Evolutionary conservation across 140 eudicot species (phyloP).

Genomic region (Ambrosia hybrid): DNA sequence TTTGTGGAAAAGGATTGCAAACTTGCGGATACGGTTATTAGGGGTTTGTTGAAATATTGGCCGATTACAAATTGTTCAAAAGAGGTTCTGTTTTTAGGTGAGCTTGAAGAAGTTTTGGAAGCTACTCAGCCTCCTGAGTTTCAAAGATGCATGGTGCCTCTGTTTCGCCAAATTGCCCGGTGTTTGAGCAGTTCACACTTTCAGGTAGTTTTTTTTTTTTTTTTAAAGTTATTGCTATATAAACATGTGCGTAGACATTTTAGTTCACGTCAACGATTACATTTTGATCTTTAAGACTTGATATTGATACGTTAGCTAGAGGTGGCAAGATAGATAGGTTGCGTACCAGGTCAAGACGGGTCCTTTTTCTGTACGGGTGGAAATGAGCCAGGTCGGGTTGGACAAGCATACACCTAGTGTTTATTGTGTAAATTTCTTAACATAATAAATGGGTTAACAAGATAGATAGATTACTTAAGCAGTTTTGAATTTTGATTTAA

Average conservation of each 20-base stretch:
- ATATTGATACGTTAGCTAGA: background rate
- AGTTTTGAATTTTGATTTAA: background rate
- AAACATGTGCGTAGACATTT: background rate
- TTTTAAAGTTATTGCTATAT: background rate
- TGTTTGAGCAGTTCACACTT: constrained; percentile 78
- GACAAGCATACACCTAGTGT: background rate
- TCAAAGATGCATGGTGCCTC: constrained; percentile 76
- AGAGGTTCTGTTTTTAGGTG: constrained; percentile 78
- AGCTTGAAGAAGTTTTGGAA: constrained; percentile 79
- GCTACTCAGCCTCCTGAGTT: constrained; percentile 77
- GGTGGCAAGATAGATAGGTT: background rate
- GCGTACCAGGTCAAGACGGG: background rate
- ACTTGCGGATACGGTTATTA: constrained; percentile 74
- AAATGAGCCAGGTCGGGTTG: background rate
- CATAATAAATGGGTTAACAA: background rate
- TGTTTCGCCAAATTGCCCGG: constrained; percentile 61
- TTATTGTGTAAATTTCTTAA: background rate
- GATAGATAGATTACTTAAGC: background rate
- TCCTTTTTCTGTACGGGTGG: background rate
- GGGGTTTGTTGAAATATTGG: constrained; percentile 78
- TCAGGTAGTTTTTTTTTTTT: constrained; percentile 47
- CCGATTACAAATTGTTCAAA: constrained; percentile 75
- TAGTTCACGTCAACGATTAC: background rate
- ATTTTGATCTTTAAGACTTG: constrained; percentile 1
- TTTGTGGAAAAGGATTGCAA: constrained; percentile 76